phyloP scores from a whole-genome alignment of 495 filamentous ascomycete species.

The Poronia punctata region DNA sequence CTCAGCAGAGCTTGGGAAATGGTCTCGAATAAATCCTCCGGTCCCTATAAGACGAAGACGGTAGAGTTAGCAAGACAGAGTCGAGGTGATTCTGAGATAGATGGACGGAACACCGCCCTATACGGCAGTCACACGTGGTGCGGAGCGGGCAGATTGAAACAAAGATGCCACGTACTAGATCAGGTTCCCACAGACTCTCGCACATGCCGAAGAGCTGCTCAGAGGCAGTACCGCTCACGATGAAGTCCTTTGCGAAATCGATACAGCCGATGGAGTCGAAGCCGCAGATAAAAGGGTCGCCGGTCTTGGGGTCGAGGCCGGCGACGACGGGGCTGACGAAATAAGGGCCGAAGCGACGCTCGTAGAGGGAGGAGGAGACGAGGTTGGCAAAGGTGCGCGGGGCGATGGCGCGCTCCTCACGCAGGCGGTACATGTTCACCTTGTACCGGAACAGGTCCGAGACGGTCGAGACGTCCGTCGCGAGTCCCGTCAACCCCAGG shows the following conservation, averaged over 20 bases:
- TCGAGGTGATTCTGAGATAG: no score
- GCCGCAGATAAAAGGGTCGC: conserved; percentile 94
- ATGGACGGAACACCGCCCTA: no score
- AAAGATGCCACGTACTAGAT: conserved; percentile 57
- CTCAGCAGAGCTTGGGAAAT: conserved; percentile 95
- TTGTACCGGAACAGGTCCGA: conserved; percentile 98
- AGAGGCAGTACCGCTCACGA: conserved; percentile 90
- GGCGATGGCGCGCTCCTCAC: conserved; percentile 92
- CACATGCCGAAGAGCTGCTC: conserved; percentile 98
- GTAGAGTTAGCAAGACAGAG: conserved; percentile 19
- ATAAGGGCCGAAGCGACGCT: conserved; percentile 90
- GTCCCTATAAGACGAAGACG: conserved; percentile 45
- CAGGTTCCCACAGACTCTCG: conserved; percentile 95
- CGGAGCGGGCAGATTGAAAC: not conserved
- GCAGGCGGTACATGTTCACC: conserved; percentile 98
- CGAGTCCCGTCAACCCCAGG: conserved; percentile 93
- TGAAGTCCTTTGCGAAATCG: conserved; percentile 98
- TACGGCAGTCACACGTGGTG: not conserved
- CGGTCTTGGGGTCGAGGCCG: conserved; percentile 84
- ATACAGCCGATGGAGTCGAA: conserved; percentile 99
- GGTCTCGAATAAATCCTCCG: conserved; percentile 96
- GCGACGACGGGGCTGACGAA: conserved; percentile 93
- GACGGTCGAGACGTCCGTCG: conserved; percentile 91
- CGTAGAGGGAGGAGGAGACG: conserved; percentile 83
- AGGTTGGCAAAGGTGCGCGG: conserved; percentile 94